Conservation (phyloP, 1,284 basidiomycete genomes). For the Porphyrellus sp. region DNA sequence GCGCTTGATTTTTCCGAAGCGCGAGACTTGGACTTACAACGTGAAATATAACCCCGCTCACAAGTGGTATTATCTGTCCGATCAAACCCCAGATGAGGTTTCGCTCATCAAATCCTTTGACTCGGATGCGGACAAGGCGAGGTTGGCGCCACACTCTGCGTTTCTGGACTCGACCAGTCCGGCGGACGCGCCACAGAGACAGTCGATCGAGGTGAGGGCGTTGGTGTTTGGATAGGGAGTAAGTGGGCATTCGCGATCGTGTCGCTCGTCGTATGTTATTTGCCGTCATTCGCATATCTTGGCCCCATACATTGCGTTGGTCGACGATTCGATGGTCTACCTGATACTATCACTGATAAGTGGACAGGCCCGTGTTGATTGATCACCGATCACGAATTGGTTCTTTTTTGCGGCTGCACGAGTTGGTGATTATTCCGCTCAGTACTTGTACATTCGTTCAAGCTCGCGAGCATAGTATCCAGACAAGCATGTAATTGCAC, state of each 20-base stretch:
- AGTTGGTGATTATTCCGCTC: too few species aligned
- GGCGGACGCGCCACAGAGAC: slow-evolving; percentile 35
- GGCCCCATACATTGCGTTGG: too few species aligned
- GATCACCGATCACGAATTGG: too few species aligned
- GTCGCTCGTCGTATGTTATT: too few species aligned
- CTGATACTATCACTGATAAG: too few species aligned
- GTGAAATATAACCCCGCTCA: slow-evolving; percentile 38
- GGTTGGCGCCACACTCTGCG: slow-evolving; percentile 44
- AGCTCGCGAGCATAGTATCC: too few species aligned
- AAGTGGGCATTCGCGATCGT: neutral
- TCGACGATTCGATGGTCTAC: too few species aligned
- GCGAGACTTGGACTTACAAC: slow-evolving; percentile 37
- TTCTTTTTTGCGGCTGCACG: too few species aligned
- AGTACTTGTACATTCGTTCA: too few species aligned
- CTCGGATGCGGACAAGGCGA: slow-evolving; percentile 34
- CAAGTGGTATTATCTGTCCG: slow-evolving; percentile 37
- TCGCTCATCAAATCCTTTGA: slow-evolving; percentile 46
- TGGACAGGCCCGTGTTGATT: too few species aligned
- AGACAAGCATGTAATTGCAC: too few species aligned
- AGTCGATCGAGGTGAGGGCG: slow-evolving; percentile 19
- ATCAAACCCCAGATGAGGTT: slow-evolving; percentile 40
- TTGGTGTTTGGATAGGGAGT: slow-evolving; percentile 17
- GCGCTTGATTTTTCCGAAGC: slow-evolving; percentile 35
- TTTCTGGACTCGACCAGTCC: slow-evolving; percentile 40
- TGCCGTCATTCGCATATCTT: too few species aligned